Base-by-base conservation (phyloP, 2,329 filamentous ascomycete genomes). In the Aspergillus latus region DNA sequence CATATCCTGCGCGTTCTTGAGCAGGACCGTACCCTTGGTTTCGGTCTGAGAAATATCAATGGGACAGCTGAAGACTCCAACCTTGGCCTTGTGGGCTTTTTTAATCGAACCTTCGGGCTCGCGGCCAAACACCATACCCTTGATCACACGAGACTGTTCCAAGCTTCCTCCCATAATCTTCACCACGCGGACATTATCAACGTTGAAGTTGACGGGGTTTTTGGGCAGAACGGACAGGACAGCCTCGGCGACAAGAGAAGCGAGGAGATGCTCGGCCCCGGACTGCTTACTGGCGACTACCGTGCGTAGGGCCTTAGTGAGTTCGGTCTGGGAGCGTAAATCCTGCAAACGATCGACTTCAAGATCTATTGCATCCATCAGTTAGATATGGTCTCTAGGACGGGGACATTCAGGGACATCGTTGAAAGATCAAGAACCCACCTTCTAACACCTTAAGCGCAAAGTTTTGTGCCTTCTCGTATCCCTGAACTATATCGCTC, bases 161-260 rank as follows among this genome's bases (percentile, higher is more conserved):
- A 99, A 80, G 73, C 89, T 92, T 63, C 94, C 93, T 67, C 94
- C 94, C 93, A 99, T 97, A 70, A 99, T 99, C 84, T 99, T 99
- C 68, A 99, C 95, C 57, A 99, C 95, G 59, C 94, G 90, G 68
- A 99, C 88, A 76, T 99, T 99, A 81, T 99, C 94, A 63, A 99
- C 92, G 77, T 97, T 99, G 84, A 99, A 99, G 79, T 95, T 92
- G 73, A 83, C 78, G 21, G 94, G 89, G 78, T 97, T 96, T 82
- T 97, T 97, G 64, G 95, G 94, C 61, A 99, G 84, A 16, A 99
- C 92, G 44, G 91, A 87, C 55, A 97, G 85, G 21, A 87, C 84
- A 30, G 84, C 85, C 72, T 97, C 92, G 45, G 95, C 88, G 62
- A 99, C 92, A 68, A 97, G 83, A 52, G 88, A 81, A 59, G 92